Conservation (phyloP, 129 eudicot genomes). For the Saposhnikovia divaricata region DNA sequence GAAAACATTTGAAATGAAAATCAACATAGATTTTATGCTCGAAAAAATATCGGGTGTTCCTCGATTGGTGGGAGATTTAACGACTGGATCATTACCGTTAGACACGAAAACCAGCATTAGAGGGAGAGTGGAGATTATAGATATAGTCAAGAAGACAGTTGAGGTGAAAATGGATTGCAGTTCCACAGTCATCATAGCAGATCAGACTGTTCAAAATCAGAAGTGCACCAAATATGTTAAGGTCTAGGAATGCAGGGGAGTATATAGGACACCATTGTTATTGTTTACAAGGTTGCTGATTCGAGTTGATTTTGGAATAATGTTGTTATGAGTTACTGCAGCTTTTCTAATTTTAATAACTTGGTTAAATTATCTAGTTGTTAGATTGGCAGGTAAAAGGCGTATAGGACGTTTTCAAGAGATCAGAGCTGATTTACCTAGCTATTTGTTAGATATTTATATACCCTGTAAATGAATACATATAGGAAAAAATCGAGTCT, state of each 20-base stretch:
- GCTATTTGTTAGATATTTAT: too few species aligned
- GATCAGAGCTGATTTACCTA: too few species aligned
- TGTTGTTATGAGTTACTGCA: neutral
- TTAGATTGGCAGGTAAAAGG: neutral
- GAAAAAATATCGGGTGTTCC: constrained; percentile 1
- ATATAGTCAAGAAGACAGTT: neutral
- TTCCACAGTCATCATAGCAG: neutral
- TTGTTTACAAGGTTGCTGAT: neutral
- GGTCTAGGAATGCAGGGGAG: neutral
- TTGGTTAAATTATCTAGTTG: neutral
- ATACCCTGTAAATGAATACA: too few species aligned
- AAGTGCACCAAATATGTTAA: neutral
- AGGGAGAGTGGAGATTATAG: constrained; percentile 15
- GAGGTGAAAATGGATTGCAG: neutral
- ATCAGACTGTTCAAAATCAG: neutral
- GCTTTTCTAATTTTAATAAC: neutral
- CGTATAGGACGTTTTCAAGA: too few species aligned
- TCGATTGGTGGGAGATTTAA: constrained; percentile 7
- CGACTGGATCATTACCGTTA: neutral
- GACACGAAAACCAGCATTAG: constrained; percentile 5
- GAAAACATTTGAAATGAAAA: constrained; percentile 3
- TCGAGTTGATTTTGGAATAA: neutral
- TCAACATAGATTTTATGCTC: neutral
- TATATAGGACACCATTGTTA: neutral
- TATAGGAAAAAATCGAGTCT: too few species aligned